These are phyloP conservation scores for Cupressus sempervirens DNA, from an alignment of 75 land plant genomes.

Conservation along the genomic window DNA sequence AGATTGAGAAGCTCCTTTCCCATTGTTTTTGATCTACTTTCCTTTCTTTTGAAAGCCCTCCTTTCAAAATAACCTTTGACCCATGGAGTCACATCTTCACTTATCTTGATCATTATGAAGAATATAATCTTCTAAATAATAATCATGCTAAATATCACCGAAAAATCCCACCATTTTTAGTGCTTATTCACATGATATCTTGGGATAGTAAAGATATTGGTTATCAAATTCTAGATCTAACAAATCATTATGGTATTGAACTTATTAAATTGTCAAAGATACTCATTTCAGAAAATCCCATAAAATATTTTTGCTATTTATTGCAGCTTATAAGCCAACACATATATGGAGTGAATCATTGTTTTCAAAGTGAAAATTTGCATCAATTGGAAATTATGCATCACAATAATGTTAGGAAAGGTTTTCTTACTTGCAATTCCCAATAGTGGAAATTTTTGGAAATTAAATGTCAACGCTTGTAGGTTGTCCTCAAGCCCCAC, in stretches of 20 bases:
- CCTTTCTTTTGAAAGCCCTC: conserved; percentile 15
- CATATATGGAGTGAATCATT: neutral
- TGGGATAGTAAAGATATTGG: conserved; percentile 29
- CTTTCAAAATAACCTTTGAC: conserved; percentile 55
- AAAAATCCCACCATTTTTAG: conserved; percentile 67
- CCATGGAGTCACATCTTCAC: conserved; percentile 82
- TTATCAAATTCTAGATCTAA: conserved; percentile 66
- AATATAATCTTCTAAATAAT: conserved; percentile 59
- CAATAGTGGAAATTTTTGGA: no score
- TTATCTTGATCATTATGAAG: conserved; percentile 78
- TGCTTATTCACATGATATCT: conserved; percentile 65
- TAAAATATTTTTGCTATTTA: no score
- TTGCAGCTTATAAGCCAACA: neutral
- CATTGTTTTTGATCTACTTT: no score
- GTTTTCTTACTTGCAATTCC: conserved; percentile 63
- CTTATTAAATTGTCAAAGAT: no score
- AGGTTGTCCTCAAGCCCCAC: no score
- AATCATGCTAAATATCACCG: conserved; percentile 68
- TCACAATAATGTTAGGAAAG: no score
- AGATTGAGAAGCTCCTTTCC: neutral
- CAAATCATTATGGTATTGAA: conserved; percentile 84
- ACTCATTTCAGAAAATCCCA: neutral
- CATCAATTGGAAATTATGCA: neutral
- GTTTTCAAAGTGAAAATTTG: neutral
- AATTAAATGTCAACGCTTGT: no score